Evolutionary conservation across 78 protist species (phyloP).

Genomic region (Diacronema lutheri): DNA sequence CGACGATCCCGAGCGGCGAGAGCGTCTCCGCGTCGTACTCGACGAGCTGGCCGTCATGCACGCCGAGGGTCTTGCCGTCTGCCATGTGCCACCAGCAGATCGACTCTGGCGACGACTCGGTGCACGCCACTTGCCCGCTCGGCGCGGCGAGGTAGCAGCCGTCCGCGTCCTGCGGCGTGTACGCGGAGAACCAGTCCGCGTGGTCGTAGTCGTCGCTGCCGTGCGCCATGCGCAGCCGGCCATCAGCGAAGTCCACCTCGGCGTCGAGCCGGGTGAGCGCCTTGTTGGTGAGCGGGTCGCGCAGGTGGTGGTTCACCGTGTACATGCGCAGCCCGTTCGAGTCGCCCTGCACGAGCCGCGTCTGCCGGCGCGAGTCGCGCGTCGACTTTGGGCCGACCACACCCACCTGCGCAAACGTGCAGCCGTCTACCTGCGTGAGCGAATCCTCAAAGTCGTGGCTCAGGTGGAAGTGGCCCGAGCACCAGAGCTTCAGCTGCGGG

Average conservation of each 20-base stretch:
- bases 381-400: background rate
- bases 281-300: background rate
- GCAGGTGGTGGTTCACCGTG: background rate
- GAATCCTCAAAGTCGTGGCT: constrained; percentile 28
- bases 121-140: background rate
- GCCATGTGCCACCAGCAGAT: constrained; percentile 16
- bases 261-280: background rate
- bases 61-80: background rate
- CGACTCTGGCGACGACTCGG: background rate
- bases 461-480: constrained; percentile 36
- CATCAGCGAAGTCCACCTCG: background rate
- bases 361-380: background rate
- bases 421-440: background rate
- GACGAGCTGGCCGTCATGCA: background rate
- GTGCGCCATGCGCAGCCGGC: background rate
- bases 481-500: constrained; percentile 11
- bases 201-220: background rate
- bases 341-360: constrained; percentile 17
- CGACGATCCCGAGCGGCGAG: constrained; percentile 32
- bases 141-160: background rate
- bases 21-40: constrained; percentile 29
- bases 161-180: background rate
- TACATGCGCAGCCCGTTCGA: background rate
- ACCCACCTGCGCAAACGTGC: constrained; percentile 8
- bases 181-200: background rate